Conservation (phyloP, 805 yeast species). For the Saturnispora sanitii region DNA sequence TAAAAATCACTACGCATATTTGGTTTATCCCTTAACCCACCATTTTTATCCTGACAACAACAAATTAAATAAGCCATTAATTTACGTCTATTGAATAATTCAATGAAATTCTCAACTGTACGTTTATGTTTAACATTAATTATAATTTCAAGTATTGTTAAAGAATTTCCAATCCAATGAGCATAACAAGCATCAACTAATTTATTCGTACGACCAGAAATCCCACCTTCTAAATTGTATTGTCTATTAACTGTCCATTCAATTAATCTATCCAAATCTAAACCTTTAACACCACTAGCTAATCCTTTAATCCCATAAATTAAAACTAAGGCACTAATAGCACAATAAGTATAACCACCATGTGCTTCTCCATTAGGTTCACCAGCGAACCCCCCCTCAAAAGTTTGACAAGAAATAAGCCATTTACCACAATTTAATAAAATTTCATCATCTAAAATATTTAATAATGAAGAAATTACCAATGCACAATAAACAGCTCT, state of each 20-base stretch:
- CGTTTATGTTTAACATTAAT: conserved; percentile 35
- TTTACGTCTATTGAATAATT: conserved; percentile 42
- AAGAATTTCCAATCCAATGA: conserved; percentile 86
- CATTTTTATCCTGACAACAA: conserved; percentile 57
- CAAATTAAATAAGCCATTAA: conserved; percentile 56
- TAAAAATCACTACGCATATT: conserved; percentile 72
- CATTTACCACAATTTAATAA: conserved; percentile 44
- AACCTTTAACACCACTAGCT: conserved; percentile 21
- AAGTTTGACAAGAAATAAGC: conserved; percentile 68
- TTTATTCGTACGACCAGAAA: conserved; percentile 84
- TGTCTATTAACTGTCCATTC: conserved; percentile 72
- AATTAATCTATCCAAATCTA: conserved; percentile 39
- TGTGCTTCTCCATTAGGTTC: conserved; percentile 83
- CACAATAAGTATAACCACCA: conserved; percentile 95
- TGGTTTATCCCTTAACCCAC: conserved; percentile 84
- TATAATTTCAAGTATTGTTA: conserved; percentile 52
- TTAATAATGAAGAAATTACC: conserved; percentile 57
- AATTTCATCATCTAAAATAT: conserved; percentile 54
- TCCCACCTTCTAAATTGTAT: conserved; percentile 67
- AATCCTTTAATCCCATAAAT: conserved; percentile 29
- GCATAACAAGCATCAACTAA: conserved; percentile 94
- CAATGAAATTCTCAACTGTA: not conserved
- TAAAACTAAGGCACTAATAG: conserved; percentile 51
- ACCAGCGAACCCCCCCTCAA: conserved; percentile 94
- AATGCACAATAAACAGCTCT: conserved; percentile 84